Base-by-base conservation (phyloP, 805 yeast genomes). In the Myxozyma vanderwaltii region DNA sequence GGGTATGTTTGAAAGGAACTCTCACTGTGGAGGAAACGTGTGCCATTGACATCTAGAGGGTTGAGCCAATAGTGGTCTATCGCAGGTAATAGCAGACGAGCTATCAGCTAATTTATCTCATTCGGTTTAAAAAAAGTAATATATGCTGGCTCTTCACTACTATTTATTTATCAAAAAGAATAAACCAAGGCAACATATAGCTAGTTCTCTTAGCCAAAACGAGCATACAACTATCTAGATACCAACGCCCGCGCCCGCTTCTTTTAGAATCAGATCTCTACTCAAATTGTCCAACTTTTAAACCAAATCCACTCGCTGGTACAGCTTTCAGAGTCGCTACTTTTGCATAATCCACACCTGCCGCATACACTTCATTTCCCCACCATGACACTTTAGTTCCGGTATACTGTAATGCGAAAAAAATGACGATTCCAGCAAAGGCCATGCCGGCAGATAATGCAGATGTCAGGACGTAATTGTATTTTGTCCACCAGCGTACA, bases 401-500 rank as follows among this genome's bases (percentile, higher is more conserved):
- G 12, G 75, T 74, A 48, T 76, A 76, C 49, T 78, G 78, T 4
- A 80, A 75, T 0, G 80, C 73, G 64, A 84, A 75, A 67, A 84
- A 84, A 10, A 86, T 79, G 26, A 84, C 56, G 51, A 86, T 73
- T 1, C 86, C 80, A 38, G 86, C 79, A 64, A 83, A 77, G 0
- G 89, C 89, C 12, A 86, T 79, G 1, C 89, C 89, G 6, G 86
- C 81, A 40, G 85, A 85, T 23, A 86, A 71, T 1, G 84, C 90
- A 27, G 86, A 82, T 21, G 87, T 79, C 48, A 86, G 72, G 4
- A 85, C 79, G 69, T 84, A 85, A 70, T 85, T 85, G 70, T 86
- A 86, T 70, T 85, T 85, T 38, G 85, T 83, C 90, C 91, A 86
- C 91, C 90, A 86, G 46, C 77, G 73, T 48, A 81, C 75, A 73